Evolutionary conservation across 2,329 filamentous ascomycete species (phyloP).

Genomic region (Westerdykella ornata): DNA sequence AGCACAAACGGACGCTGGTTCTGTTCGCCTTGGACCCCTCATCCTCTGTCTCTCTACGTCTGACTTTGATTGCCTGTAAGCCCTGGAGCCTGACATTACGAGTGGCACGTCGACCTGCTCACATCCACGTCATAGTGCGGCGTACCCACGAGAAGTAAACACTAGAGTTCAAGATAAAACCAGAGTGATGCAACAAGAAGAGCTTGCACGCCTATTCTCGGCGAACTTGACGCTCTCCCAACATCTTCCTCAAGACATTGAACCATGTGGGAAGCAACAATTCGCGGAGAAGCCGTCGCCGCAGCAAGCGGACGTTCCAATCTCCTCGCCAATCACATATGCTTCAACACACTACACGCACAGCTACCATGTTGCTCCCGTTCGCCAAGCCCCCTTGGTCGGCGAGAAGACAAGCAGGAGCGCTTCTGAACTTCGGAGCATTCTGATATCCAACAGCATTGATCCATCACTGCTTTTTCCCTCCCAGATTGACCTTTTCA

Average conservation of each 20-base stretch:
- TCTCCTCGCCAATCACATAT: constrained; percentile 54
- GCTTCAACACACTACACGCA: constrained; percentile 80
- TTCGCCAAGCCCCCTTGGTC: constrained; percentile 21
- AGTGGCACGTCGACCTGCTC: constrained; percentile 15
- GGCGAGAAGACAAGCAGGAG: constrained; percentile 11
- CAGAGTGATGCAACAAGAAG: constrained; percentile 61
- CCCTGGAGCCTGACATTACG: constrained; percentile 5
- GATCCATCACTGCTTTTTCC: constrained; percentile 62
- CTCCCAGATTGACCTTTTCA: constrained; percentile 73
- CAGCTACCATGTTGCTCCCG: constrained; percentile 56
- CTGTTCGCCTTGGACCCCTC: too few species aligned
- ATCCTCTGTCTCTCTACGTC: too few species aligned
- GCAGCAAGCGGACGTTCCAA: constrained; percentile 21
- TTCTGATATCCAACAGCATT: constrained; percentile 61
- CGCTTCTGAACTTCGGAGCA: constrained; percentile 46
- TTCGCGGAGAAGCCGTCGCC: constrained; percentile 12
- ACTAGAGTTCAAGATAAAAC: constrained; percentile 25
- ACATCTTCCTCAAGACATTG: constrained; percentile 22
- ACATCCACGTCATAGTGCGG: constrained; percentile 42
- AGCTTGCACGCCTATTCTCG: constrained; percentile 73
- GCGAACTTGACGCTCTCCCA: constrained; percentile 61
- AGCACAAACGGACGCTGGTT: too few species aligned
- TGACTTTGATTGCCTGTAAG: constrained; percentile 43
- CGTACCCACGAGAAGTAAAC: constrained; percentile 40
- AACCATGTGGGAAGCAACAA: constrained; percentile 10